Evolutionary conservation across 495 filamentous ascomycete species (phyloP).

Genomic region (Aspergillus bridgeri): DNA sequence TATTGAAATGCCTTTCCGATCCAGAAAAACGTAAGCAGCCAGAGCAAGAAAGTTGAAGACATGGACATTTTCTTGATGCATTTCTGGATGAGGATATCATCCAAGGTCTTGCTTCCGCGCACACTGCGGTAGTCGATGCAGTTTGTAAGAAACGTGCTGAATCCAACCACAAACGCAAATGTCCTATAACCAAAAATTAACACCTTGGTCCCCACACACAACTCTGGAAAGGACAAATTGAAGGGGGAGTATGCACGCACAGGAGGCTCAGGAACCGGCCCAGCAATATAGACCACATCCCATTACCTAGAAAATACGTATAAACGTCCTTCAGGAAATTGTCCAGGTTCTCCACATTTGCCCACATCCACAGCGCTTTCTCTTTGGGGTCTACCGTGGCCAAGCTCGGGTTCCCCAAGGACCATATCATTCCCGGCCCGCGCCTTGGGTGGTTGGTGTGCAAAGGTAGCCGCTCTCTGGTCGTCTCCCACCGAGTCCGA

Average conservation of each 20-base stretch:
- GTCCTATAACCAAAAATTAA: constrained; percentile 39
- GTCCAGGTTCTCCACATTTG: constrained; percentile 88
- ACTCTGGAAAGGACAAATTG: not conserved
- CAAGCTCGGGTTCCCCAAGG: constrained; percentile 39
- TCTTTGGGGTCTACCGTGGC: constrained; percentile 64
- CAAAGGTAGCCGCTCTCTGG: constrained; percentile 58
- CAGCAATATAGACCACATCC: constrained; percentile 85
- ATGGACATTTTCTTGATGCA: constrained; percentile 88
- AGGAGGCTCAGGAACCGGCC: constrained; percentile 66
- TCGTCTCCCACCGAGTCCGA: constrained; percentile 64
- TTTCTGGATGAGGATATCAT: constrained; percentile 72
- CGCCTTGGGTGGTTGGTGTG: constrained; percentile 11
- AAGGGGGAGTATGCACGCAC: constrained; percentile 45
- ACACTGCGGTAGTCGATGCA: constrained; percentile 82
- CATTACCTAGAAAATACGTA: constrained; percentile 78
- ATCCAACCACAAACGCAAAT: constrained; percentile 75
- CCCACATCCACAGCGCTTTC: constrained; percentile 93
- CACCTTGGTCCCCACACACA: not conserved
- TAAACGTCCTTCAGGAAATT: constrained; percentile 90
- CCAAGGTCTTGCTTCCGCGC: constrained; percentile 67
- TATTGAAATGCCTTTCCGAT: constrained; percentile 74
- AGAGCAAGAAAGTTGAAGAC: constrained; percentile 72
- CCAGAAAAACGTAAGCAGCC: constrained; percentile 87
- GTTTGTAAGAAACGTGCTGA: constrained; percentile 79
- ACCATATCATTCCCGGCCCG: constrained; percentile 30